Evolutionary conservation across 2,329 filamentous ascomycete genomes (phyloP), one percentile per base, ranked within the genome.

Genomic region (Diaporthe ilicicola): DNA sequence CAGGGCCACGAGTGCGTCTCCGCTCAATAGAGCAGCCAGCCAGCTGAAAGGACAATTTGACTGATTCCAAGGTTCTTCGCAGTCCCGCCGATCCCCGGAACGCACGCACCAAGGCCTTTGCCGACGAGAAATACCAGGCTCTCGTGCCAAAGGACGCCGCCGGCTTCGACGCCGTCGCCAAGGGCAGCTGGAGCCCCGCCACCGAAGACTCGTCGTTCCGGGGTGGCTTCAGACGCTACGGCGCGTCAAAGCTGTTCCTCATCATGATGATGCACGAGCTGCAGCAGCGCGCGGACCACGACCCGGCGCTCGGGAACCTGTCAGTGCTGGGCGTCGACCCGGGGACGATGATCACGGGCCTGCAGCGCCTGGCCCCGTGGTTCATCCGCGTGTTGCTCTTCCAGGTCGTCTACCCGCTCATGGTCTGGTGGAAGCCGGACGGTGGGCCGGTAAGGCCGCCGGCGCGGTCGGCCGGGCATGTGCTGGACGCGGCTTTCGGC

Each of bases 181-280:
- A 75, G 19, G 78, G 77, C 1, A 76, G 70, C 17, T 78, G 73
- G 74, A 77, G 75, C 46, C 32, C 71, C 1, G 46, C 73, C 4
- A 48, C 73, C 12, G 75, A 77, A 9, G 74, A 78, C 37, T 74
- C 75, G 0, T 73, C 67, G 1, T 69, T 62, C 2, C 37, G 68
- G n/a, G 71, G 73, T 70, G 37, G 73, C 73, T 75, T 75, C 46
- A 74, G 79, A 19, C 73, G 79, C 17, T 81, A 80, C 66, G 79
- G 78, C 1, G 79, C 79, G 19, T 71, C 74, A 22, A 79, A 81
- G 65, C 74, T 80, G 7, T 79, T 75, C 70, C 67, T 76, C 17
- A 73, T 80, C 39, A 80, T 80, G 77, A 78, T 80, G 71, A 76
- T 77, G 75, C 74, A 74, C 51, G 78, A 80, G 62, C 74, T 79